Conservation (phyloP, 257 asterid species). For the Ilex aquifolium region DNA sequence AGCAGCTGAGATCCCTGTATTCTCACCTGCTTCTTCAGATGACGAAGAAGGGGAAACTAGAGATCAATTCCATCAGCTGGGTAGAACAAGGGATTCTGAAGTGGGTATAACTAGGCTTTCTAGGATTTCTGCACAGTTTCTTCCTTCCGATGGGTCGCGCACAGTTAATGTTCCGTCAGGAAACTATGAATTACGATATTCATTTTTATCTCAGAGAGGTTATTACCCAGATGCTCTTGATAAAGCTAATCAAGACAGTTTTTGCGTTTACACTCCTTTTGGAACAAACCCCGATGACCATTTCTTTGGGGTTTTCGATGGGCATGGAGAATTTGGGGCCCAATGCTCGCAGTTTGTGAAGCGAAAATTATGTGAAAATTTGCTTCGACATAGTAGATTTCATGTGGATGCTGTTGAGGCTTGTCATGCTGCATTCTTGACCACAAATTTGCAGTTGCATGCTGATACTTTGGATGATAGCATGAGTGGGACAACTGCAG, state of each 20-base stretch:
- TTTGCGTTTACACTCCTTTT: conserved; percentile 86
- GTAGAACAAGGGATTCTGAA: conserved; percentile 53
- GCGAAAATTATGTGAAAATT: conserved; percentile 75
- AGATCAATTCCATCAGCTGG: conserved; percentile 47
- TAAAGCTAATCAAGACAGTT: conserved; percentile 95
- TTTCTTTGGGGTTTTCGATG: conserved; percentile 96
- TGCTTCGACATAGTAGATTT: conserved; percentile 67
- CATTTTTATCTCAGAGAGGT: conserved; percentile 90
- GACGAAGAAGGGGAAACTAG: conserved; percentile 52
- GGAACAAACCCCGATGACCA: conserved; percentile 73
- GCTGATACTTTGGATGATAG: conserved; percentile 78
- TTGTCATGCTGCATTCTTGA: conserved; percentile 66
- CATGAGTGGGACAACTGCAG: conserved; percentile 98
- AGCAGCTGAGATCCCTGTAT: conserved; percentile 44
- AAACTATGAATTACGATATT: conserved; percentile 64
- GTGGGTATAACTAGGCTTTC: conserved; percentile 72
- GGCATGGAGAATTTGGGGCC: conserved; percentile 93
- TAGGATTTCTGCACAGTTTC: conserved; percentile 74
- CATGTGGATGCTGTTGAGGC: conserved; percentile 75
- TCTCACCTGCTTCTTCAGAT: conserved; percentile 52
- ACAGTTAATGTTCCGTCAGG: conserved; percentile 67
- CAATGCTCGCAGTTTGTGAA: conserved; percentile 88
- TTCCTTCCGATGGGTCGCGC: conserved; percentile 80
- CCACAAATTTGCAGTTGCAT: conserved; percentile 75
- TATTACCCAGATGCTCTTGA: conserved; percentile 97